Base-by-base conservation (phyloP, 495 filamentous ascomycete genomes). In the Aspergillus leporis region DNA sequence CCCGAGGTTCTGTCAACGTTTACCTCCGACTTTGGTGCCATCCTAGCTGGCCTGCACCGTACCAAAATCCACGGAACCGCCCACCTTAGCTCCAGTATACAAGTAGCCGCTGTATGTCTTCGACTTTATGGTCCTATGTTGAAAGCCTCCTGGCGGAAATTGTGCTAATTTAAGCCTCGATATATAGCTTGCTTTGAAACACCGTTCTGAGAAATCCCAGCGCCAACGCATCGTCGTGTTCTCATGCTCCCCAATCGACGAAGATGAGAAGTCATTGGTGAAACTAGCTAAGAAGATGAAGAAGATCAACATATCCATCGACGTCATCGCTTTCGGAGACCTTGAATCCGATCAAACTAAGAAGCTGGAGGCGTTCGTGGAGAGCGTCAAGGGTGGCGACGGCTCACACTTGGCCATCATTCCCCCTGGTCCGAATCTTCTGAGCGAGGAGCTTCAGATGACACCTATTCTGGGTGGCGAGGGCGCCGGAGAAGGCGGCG, bases 221-320 rank as follows among this genome's bases (percentile, higher is more conserved):
- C 85, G 88, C 50, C 92, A 96, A 81, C 90, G 94, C 60, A 96
- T 98, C 72, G 87, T 98, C 70, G 91, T 91, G 19, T 98, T 98
- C 76, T 91, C 90, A 50, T 97, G 94, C 81, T 93, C 90, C 4
- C 90, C 92, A 40, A 88, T 98, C 66, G 84, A 82, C 41, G 94
- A 98, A 71, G 87, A 89, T 62, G 89, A 97, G 74, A 92, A 92
- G 76, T 83, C 85, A 14, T 83, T 98, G 0, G 83, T 96, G 60
- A 93, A 91, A 70, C 84, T 98, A 13, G 92, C 93, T 14, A 95
- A 91, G 78, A 93, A 93, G 78, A 97, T 98, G 93, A 98, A 97
- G 87, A 98, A 98, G 82, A 87, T 84, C 70, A 90, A 87, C 67
- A 88, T 95, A 56, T 89, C 85, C 53, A 90, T 98, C 66, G 94